Evolutionary conservation across 106 monocot species (phyloP), one percentile per base, ranked within the genome.

Genomic region (Platanthera zijinensis): DNA sequence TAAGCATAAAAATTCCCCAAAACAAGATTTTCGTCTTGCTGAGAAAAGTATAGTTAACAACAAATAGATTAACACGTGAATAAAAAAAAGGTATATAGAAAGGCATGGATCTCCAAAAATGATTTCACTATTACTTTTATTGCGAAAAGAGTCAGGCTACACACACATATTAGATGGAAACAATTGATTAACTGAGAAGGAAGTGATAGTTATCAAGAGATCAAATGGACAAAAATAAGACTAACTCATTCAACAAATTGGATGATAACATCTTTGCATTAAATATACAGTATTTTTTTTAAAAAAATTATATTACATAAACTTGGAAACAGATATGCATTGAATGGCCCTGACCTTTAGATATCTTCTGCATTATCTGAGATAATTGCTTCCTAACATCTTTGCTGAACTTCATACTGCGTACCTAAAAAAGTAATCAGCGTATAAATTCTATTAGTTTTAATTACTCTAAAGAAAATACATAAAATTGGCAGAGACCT

Each of bases 341-440:
- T 66, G 66, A 66, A 66, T 66, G 66, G 47, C 50, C 17, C 77
- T 84, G 17, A 97, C 96, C 93, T 91, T 88, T 97, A 69, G 89
- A 86, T n/a, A 93, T 89, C 77, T 93, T 97, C 70, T 97, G 81
- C 74, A 94, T 84, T 74, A 97, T 94, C 80, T 91, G 91, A 75
- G 78, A 84, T 70, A 97, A 76, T 82, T 97, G 96, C 78, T 97
- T 97, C 72, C 93, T 85, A 18, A 97, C 88, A 86, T 97, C 90
- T 80, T 86, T 97, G 74, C 91, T 83, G 82, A 97, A 94, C 78
- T 63, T 88, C 96, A 97, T 93, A 79, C 89, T 86, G 5, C 96
- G 86, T 22, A 91, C 86, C 96, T 97, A 53, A 63, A 85, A 28
- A 75, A 50, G 21, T 12, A 48, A 22, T 76, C 30, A 14, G 48